Conservation (phyloP, 768 basidiomycete genomes). For the Mycena floridula region DNA sequence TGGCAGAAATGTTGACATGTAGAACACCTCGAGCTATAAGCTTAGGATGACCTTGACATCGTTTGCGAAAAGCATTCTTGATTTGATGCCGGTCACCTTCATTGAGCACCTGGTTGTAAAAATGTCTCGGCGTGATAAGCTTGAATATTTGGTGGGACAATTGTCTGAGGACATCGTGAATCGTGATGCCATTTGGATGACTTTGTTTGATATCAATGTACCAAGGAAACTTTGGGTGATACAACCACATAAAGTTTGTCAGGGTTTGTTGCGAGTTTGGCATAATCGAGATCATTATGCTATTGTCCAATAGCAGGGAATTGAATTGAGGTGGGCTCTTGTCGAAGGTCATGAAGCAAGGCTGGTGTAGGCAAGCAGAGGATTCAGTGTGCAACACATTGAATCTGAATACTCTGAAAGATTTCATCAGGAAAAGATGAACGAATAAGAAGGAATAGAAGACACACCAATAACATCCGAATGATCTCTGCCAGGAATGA, state of each 20-base stretch:
- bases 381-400: too few species aligned
- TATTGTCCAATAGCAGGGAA: slow-evolving; percentile 41
- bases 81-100: slow-evolving; percentile 37
- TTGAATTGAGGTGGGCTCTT: too few species aligned
- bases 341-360: too few species aligned
- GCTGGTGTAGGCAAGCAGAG: too few species aligned
- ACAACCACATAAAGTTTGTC: slow-evolving; percentile 44
- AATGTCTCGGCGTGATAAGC: slow-evolving; percentile 46
- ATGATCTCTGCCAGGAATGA: too few species aligned
- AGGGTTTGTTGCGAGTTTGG: slow-evolving; percentile 50
- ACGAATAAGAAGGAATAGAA: too few species aligned
- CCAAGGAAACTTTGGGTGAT: slow-evolving; percentile 57
- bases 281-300: slow-evolving; percentile 43
- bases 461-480: too few species aligned
- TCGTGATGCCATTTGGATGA: slow-evolving; percentile 47
- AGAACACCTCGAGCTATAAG: slow-evolving; percentile 37
- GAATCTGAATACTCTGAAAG: too few species aligned
- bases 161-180: slow-evolving; percentile 47
- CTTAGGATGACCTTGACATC: slow-evolving; percentile 32
- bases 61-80: slow-evolving; percentile 33
- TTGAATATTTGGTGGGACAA: slow-evolving; percentile 41
- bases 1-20: slow-evolving; percentile 56
- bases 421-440: too few species aligned
- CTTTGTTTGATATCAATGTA: slow-evolving; percentile 51
- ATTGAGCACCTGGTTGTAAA: slow-evolving; percentile 51